Percentiles rank a stretch among this genome's conserved stretches.
Evolutionary conservation across 1,139 yeast genomes (phyloP).

Genomic region (Arxiozyma telluris): DNA sequence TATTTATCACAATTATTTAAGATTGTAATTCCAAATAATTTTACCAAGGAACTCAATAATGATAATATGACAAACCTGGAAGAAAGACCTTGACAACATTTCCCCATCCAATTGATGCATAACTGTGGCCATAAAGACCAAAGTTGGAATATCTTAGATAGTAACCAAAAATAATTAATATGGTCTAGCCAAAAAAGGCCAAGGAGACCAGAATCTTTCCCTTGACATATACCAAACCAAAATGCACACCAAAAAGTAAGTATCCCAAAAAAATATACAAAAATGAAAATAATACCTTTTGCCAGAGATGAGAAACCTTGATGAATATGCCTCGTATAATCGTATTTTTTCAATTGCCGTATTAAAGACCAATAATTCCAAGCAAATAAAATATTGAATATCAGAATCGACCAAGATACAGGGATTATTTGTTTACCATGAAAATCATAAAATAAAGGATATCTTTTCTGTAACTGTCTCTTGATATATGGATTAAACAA

Average conservation of each 20-base stretch:
- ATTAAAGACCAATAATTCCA: conserved; percentile 6
- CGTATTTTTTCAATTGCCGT: conserved; percentile 17
- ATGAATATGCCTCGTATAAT: conserved; percentile 20
- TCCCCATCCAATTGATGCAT: conserved; percentile 28
- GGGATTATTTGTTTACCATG: conserved; percentile 10
- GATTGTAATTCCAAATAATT: conserved; percentile 4
- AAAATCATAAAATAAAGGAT: conserved; percentile 22
- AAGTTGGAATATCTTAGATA: conserved; percentile 16
- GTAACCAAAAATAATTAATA: conserved; percentile 28
- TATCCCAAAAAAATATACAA: conserved; percentile 10
- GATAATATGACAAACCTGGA: conserved; percentile 16
- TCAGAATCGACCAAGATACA: conserved; percentile 14
- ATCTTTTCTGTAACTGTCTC: conserved; percentile 18
- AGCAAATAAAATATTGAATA: conserved; percentile 9
- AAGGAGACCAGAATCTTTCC: conserved; percentile 19
- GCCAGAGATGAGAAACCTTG: conserved; percentile 23
- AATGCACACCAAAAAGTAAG: conserved; percentile 19
- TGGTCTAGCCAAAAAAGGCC: conserved; percentile 31
- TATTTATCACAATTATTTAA: background rate
- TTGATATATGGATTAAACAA: conserved; percentile 15
- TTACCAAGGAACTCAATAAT: conserved; percentile 8
- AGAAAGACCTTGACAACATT: conserved; percentile 26
- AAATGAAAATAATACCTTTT: background rate
- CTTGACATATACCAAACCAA: conserved; percentile 1
- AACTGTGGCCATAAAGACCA: conserved; percentile 28